Conservation (phyloP, 768 basidiomycete species). For the Macrolepiota albuminosa region DNA sequence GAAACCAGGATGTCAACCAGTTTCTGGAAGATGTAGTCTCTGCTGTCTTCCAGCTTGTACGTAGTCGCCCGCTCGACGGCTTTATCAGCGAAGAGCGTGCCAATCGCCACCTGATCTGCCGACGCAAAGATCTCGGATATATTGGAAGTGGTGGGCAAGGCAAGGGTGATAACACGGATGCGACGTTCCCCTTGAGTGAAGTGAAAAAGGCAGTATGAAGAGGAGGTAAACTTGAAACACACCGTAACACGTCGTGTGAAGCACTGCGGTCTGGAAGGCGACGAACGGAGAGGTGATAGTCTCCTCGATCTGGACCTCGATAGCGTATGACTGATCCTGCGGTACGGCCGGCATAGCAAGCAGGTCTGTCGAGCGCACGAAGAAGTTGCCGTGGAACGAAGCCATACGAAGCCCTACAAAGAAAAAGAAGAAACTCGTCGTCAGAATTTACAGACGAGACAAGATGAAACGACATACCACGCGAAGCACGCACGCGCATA, state of each 20-base stretch:
- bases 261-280: constrained; percentile 89
- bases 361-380: constrained; percentile 94
- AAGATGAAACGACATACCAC: constrained; percentile 45
- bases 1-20: constrained; percentile 79
- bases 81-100: constrained; percentile 84
- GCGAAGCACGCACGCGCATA: constrained; percentile 96
- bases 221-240: constrained; percentile 14
- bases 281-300: constrained; percentile 87
- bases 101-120: constrained; percentile 84
- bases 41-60: constrained; percentile 84
- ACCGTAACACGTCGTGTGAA: constrained; percentile 94
- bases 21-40: constrained; percentile 80
- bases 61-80: constrained; percentile 86
- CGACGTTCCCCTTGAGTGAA: constrained; percentile 59
- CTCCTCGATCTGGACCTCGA: constrained; percentile 95
- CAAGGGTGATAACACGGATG: constrained; percentile 85
- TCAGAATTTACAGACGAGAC: not conserved
- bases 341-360: constrained; percentile 97
- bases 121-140: constrained; percentile 88
- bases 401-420: constrained; percentile 82
- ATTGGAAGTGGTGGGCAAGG: constrained; percentile 83
- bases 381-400: constrained; percentile 98
- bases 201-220: not conserved
- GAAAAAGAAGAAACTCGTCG: not conserved
- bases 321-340: constrained; percentile 91